Base-by-base conservation (phyloP, 495 filamentous ascomycete genomes). In the Pyrenula massariospora region DNA sequence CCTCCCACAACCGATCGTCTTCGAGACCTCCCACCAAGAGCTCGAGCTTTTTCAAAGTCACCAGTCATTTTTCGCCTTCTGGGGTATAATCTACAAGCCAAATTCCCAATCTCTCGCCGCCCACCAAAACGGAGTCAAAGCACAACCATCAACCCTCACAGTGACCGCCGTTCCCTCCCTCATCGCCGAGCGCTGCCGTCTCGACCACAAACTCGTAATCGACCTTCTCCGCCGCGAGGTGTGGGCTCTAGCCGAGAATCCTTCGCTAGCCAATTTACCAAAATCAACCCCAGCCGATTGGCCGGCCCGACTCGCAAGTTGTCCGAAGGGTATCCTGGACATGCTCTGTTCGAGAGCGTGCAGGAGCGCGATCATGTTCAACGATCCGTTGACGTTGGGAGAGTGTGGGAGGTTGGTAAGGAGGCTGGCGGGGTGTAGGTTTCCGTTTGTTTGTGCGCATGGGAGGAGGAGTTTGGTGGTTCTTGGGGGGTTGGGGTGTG, bases 351-450 rank as follows among this genome's bases (percentile, higher is more conserved):
- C 89, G 3, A 81, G 91, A 47, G 87, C 93, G 10, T 98, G 93
- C 68, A 76, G 93, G 36, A 91, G 81, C 48, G 89, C 93, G 5
- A 87, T 97, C 68, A 98, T 98, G 93, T 98, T 98, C 72, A 96
- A 96, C 61, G 93, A 98, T 62, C 68, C 67, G 10, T 65, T 97
- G 50, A 77, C 73, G 1, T 55, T 72, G 0, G 75, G 77, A 8
- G 81, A 96, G 63, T 96, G 91, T 64, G 62, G 73, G 50, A 66
- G 64, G 12, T 66, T 98, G 19, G 70, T 96, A 10, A 48, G 59
- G 12, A 76, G 74, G 48, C 71, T 98, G 25, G 77, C 83, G 10
- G 62, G 62, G 1, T 94, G 88, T 59, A 82, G 74, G 1, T 93
- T 97, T 63, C 93, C 94, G 3, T 97, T 96, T 61, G 87, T 92